These are phyloP conservation scores for Boletus coccyginus DNA, from an alignment of 768 basidiomycete species.

Conservation along the genomic window DNA sequence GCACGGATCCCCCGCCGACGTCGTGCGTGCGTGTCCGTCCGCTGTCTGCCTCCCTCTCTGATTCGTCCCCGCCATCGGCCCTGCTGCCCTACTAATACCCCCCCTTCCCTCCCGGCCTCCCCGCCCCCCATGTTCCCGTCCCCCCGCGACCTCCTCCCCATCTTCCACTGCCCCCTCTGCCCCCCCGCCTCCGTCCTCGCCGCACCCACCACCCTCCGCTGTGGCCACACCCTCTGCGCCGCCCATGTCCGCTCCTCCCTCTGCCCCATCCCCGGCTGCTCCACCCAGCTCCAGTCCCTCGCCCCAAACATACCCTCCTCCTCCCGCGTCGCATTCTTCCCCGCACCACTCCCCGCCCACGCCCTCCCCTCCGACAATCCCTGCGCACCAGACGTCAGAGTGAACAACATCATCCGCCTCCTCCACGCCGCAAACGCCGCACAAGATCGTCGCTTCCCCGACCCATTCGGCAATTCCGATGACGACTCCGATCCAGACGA, in stretches of 20 bases:
- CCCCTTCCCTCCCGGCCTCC: not conserved
- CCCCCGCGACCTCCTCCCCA: constrained; percentile 31
- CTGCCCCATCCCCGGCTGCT: constrained; percentile 40
- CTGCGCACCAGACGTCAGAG: constrained; percentile 47
- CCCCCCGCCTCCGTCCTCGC: constrained; percentile 32
- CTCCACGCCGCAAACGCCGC: constrained; percentile 24
- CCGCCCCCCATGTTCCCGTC: constrained; percentile 19
- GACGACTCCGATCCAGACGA: constrained; percentile 30
- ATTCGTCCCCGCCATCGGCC: constrained; percentile 21
- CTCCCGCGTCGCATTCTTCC: constrained; percentile 33
- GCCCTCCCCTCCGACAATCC: not conserved
- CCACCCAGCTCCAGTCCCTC: constrained; percentile 12
- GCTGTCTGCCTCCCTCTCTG: constrained; percentile 18
- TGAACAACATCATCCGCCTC: constrained; percentile 54
- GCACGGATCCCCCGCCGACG: constrained; percentile 29
- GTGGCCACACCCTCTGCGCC: constrained; percentile 82
- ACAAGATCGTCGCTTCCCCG: constrained; percentile 13
- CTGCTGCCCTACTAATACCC: constrained; percentile 9
- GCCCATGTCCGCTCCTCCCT: constrained; percentile 39
- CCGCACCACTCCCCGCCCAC: constrained; percentile 32
- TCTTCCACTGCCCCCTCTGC: constrained; percentile 59
- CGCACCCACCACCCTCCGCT: constrained; percentile 60
- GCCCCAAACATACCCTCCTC: constrained; percentile 42
- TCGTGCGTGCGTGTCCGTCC: constrained; percentile 16
- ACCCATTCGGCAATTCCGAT: constrained; percentile 29